Evolutionary conservation across 208 protist species (phyloP).

Genomic region (Jaenimonas drosophilae): DNA sequence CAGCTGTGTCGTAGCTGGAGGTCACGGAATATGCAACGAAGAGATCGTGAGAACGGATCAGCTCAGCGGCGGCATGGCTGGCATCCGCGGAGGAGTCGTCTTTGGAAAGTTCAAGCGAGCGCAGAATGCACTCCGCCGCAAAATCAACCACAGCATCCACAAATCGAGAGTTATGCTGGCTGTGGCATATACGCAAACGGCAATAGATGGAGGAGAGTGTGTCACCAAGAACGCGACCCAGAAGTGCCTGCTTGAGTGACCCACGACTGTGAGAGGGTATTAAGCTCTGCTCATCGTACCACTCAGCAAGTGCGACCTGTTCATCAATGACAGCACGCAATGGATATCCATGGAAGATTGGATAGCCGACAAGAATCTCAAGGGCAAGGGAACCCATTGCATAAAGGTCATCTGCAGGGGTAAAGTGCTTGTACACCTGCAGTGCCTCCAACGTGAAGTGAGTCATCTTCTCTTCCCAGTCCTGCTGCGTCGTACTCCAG

Average conservation of each 20-base stretch:
- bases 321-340: slow-evolving; percentile 28
- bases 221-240: neutral
- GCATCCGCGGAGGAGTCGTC: neutral
- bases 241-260: slow-evolving; percentile 1
- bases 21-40: neutral
- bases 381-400: slow-evolving; percentile 54
- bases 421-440: slow-evolving; percentile 1
- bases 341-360: slow-evolving; percentile 31
- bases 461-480: slow-evolving; percentile 14
- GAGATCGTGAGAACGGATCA: neutral
- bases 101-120: neutral
- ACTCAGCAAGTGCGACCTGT: no score
- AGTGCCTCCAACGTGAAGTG: slow-evolving; percentile 12
- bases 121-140: slow-evolving; percentile 10
- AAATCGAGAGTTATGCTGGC: slow-evolving; percentile 13
- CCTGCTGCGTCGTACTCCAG: slow-evolving; percentile 2
- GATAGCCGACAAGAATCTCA: slow-evolving; percentile 35
- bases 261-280: neutral
- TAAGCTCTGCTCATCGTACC: no score
- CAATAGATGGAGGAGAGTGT: neutral
- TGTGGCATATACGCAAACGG: slow-evolving; percentile 8
- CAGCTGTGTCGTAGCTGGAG: neutral
- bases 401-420: slow-evolving; percentile 56
- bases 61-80: neutral
- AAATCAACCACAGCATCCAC: slow-evolving; percentile 8